A percentile compares a stretch with the other conserved stretches of the same genome.
These are phyloP conservation scores for Domatiomyces catenatus DNA, from an alignment of 2,329 filamentous ascomycete genomes.

Conservation along the genomic window DNA sequence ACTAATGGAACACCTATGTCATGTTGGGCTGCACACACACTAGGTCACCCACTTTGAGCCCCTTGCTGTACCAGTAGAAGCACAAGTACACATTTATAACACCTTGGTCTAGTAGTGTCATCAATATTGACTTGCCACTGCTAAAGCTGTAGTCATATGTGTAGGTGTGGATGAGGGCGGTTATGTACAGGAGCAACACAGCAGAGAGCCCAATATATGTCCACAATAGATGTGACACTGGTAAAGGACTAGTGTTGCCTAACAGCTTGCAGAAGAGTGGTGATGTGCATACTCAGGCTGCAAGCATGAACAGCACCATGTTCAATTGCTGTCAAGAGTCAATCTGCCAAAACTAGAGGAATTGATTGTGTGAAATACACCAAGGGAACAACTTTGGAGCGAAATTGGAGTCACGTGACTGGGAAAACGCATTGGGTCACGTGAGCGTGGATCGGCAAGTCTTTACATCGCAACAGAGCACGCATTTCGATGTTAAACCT, in stretches of 20 bases:
- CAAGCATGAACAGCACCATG: background rate
- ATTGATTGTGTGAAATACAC: no score
- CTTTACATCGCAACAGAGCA: no score
- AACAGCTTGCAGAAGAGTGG: background rate
- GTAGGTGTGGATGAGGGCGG: background rate
- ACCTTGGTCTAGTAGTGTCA: slow-evolving; percentile 54
- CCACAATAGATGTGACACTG: background rate
- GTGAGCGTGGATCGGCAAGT: no score
- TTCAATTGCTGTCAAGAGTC: background rate
- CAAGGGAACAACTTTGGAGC: no score
- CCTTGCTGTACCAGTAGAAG: slow-evolving; percentile 52
- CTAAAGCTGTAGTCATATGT: background rate
- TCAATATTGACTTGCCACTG: slow-evolving; percentile 70
- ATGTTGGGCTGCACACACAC: slow-evolving; percentile 67
- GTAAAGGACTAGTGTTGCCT: background rate
- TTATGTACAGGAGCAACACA: background rate
- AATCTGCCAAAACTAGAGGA: background rate
- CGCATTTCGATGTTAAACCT: no score
- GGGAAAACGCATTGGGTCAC: no score
- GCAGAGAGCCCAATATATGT: background rate
- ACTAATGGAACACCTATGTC: no score
- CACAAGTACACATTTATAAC: slow-evolving; percentile 50
- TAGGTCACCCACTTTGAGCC: slow-evolving; percentile 63
- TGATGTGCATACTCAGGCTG: background rate
- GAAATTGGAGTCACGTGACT: no score